phyloP scores from a whole-genome alignment of 352 stramenopile genomes.

The Phytophthora citrophthora region DNA sequence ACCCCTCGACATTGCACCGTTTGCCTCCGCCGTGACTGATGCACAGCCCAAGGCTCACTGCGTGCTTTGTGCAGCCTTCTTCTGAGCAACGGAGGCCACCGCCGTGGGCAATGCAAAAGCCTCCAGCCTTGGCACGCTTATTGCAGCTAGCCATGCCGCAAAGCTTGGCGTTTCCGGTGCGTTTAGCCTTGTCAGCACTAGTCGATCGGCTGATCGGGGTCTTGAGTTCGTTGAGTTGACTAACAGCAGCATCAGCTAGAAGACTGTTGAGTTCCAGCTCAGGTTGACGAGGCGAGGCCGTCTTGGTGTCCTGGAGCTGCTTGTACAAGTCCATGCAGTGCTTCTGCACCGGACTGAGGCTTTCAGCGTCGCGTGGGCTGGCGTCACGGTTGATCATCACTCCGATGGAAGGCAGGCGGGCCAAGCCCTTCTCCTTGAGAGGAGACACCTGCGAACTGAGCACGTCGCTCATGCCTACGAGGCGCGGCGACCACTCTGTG shows the following conservation, averaged over 20 bases:
- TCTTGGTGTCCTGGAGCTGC: slow-evolving; percentile 51
- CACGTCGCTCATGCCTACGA: slow-evolving; percentile 74
- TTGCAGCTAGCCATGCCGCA: slow-evolving; percentile 75
- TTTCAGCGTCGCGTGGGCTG: slow-evolving; percentile 32
- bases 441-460: slow-evolving; percentile 55
- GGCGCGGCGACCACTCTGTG: slow-evolving; percentile 49
- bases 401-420: slow-evolving; percentile 68
- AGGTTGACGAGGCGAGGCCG: slow-evolving; percentile 21
- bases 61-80: slow-evolving; percentile 77
- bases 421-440: slow-evolving; percentile 41
- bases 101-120: slow-evolving; percentile 84
- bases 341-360: slow-evolving; percentile 64
- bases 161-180: slow-evolving; percentile 73
- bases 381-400: slow-evolving; percentile 70
- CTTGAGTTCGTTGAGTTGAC: slow-evolving; percentile 52
- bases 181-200: slow-evolving; percentile 36
- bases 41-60: slow-evolving; percentile 82
- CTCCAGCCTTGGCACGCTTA: slow-evolving; percentile 83
- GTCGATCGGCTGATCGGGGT: slow-evolving; percentile 25
- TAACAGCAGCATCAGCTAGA: slow-evolving; percentile 51
- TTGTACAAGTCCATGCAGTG: slow-evolving; percentile 72
- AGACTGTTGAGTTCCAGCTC: slow-evolving; percentile 55
- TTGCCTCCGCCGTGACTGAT: slow-evolving; percentile 87
- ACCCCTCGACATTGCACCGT: slow-evolving; percentile 76
- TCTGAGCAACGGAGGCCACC: slow-evolving; percentile 80